phyloP scores from a whole-genome alignment of 2,329 filamentous ascomycete species.

The Colletotrichum echinochloae region DNA sequence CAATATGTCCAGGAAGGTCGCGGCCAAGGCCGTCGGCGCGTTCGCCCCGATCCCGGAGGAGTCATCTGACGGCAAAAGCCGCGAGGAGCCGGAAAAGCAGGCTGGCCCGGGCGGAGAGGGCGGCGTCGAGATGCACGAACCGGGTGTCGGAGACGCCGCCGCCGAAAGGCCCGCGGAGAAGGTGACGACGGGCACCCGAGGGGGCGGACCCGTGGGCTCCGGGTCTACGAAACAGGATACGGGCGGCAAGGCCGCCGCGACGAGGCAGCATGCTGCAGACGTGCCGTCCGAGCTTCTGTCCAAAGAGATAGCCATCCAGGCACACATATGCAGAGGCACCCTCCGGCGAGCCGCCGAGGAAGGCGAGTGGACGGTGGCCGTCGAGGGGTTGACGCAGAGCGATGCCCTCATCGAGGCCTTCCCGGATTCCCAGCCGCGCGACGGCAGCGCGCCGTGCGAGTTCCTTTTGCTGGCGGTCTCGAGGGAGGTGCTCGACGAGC shows the following conservation, averaged over 20 bases:
- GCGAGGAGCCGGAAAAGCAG: background rate
- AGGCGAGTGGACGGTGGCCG: background rate
- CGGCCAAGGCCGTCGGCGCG: background rate
- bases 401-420: slow-evolving; percentile 5
- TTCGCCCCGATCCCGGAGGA: background rate
- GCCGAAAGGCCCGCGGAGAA: background rate
- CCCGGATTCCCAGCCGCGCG: background rate
- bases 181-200: background rate
- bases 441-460: background rate
- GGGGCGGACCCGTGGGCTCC: background rate
- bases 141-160: background rate
- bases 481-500: background rate
- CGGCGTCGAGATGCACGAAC: background rate
- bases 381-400: background rate
- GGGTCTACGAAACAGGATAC: no score
- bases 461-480: slow-evolving; percentile 13
- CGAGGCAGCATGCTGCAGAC: background rate
- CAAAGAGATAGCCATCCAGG: background rate
- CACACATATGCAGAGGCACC: background rate
- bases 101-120: background rate
- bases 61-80: background rate
- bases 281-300: background rate
- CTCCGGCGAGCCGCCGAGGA: background rate
- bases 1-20: background rate
- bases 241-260: background rate